Evolutionary conservation across 257 asterid genomes (phyloP), one percentile per base, ranked within the genome.

Genomic region (Solanum pinnatisectum): DNA sequence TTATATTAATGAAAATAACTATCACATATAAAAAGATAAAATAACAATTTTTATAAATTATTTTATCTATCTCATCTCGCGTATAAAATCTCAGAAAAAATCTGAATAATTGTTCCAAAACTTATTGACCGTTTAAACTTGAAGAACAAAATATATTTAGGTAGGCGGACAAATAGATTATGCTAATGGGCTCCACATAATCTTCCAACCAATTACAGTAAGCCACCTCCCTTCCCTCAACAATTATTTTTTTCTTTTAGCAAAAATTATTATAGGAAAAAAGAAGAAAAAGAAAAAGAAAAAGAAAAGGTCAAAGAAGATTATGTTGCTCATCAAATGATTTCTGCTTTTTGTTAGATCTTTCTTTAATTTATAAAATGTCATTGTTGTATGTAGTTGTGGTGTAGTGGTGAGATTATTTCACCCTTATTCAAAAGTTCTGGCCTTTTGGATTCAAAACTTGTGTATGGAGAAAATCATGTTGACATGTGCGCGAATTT

Each of bases 401-500:
- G 8, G 22, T 16, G 60, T 4, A 2, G 22, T 49, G 22, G 0
- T 52, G 1, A 18, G 0, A 52, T 52, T 52, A 1, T 52, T 2
- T 52, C 23, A 52, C 10, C 1, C 3, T 6, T 52, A 2, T 2
- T 52, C 9, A 52, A 6, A 52, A 1, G 10, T 6, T 52, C 13
- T 3, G 18, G 20, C 7, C 3, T 46, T 46, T 0, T 8, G 3
- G 0, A 18, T 52, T 52, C 0, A 0, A 52, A 6, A 18, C 23
- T 18, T 52, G 4, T 18, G 1, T 52, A 52, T 52, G 3, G 1
- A 49, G 8, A 49, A 0, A 49, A 49, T 49, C 0, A 15, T 49
- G 8, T 49, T 49, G 60, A 1, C 10, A 7, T 52, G 23, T 2
- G 63, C 0, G 0, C 8, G 0, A 6, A 52, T 52, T 52, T 52